A percentile compares a stretch with the other conserved stretches of the same genome.
These are phyloP conservation scores for Beauveria pseudobassiana DNA, from an alignment of 2,329 filamentous ascomycete species.

Conservation along the genomic window DNA sequence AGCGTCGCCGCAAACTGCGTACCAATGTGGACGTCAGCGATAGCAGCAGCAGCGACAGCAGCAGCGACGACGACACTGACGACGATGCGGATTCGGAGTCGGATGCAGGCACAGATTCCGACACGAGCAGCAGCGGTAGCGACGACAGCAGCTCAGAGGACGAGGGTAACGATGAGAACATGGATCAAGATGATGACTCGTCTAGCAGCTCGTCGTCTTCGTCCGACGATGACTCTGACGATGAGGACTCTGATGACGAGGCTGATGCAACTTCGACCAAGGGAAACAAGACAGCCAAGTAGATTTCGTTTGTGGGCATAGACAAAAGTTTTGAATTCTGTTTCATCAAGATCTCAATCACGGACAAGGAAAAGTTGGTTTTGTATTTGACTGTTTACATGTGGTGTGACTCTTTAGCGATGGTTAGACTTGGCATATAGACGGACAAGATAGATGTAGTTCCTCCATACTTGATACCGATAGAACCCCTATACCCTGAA, in stretches of 20 bases:
- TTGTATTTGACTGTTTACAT: neutral
- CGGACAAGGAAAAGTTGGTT: neutral
- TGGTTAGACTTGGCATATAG: slow-evolving; percentile 16
- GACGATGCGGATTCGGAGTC: slow-evolving; percentile 31
- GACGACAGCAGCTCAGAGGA: slow-evolving; percentile 9
- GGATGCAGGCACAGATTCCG: slow-evolving; percentile 10
- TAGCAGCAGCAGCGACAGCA: slow-evolving; percentile 30
- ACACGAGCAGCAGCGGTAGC: slow-evolving; percentile 9
- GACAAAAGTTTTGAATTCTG: slow-evolving; percentile 2
- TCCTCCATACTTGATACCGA: slow-evolving; percentile 4
- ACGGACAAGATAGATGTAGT: slow-evolving; percentile 11
- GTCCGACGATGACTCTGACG: slow-evolving; percentile 28
- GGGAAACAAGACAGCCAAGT: slow-evolving; percentile 2
- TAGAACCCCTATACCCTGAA: slow-evolving; percentile 4
- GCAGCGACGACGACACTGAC: slow-evolving; percentile 30
- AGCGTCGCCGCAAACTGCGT: slow-evolving; percentile 46
- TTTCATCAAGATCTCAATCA: neutral
- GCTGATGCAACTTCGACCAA: slow-evolving; percentile 11
- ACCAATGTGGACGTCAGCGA: slow-evolving; percentile 34
- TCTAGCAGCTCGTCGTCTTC: slow-evolving; percentile 37
- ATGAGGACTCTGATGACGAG: slow-evolving; percentile 26
- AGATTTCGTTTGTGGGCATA: neutral
- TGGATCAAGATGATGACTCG: slow-evolving; percentile 22
- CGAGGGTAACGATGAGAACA: slow-evolving; percentile 11
- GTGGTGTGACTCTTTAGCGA: neutral